Conservation (phyloP, 2,329 filamentous ascomycete species). For the Botryotinia convoluta region DNA sequence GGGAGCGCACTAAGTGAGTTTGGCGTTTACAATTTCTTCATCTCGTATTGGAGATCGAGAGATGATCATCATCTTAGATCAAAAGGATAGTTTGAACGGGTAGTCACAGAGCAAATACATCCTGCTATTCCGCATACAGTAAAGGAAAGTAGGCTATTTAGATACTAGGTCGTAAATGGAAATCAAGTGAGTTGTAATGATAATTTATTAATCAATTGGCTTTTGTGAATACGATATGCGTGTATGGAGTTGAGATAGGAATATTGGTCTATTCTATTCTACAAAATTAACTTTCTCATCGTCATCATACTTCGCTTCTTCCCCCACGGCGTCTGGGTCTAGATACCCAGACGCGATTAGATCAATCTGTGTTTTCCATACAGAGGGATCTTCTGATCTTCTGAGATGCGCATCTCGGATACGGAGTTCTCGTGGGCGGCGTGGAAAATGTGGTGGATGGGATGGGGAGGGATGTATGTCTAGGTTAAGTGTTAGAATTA, state of each 20-base stretch:
- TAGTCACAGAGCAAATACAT: not conserved
- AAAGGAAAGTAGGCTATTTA: not conserved
- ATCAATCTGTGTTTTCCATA: not conserved
- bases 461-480: too few species aligned
- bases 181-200: not conserved
- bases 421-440: not conserved
- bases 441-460: not conserved
- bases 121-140: not conserved
- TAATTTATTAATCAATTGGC: not conserved
- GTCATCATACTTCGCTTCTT: too few species aligned
- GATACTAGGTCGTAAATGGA: not conserved
- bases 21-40: not conserved
- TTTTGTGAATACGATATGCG: not conserved
- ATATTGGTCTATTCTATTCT: too few species aligned
- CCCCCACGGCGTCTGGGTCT: too few species aligned
- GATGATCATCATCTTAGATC: not conserved
- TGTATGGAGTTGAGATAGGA: not conserved
- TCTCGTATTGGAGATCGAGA: not conserved
- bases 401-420: not conserved
- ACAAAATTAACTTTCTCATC: too few species aligned
- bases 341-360: too few species aligned
- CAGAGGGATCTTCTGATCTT: not conserved
- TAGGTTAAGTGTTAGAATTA: not conserved
- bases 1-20: not conserved
- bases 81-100: not conserved